Evolutionary conservation across 441 rosid genomes (phyloP), one percentile per base, ranked within the genome.

Genomic region (Populus tomentosa): DNA sequence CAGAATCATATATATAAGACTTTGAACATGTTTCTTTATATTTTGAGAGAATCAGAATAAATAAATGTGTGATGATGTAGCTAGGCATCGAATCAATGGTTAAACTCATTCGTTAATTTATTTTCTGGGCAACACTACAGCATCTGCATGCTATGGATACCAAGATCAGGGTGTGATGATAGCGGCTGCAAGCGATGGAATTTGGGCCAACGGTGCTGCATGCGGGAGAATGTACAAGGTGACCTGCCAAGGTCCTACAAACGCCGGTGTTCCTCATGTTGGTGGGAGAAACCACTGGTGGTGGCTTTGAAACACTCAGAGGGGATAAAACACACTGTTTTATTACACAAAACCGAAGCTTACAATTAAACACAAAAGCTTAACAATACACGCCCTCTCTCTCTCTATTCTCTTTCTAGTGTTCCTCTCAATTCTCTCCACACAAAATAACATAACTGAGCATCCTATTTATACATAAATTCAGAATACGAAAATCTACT

Each of bases 111-210:
- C 5, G 3, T 32, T 36, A 5, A 16, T 20, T 69, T 38, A 1
- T 33, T 5, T 18, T 8, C 3, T 36, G 35, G 50, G 30, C 14
- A 20, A 40, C 50, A 50, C 23, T n/a, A 30, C 71, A 84, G 82
- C 86, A 1, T 81, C 81, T 2, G 80, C 84, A 5, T 84, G 86
- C 79, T 75, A 69, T 14, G 73, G 81, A 18, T 35, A 1, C 11
- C 30, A 79, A 40, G 72, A 68, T 46, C 61, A 75, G 14, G 87
- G 85, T 10, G 80, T 75, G 42, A 79, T 84, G 83, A 70, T 82
- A 8, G 83, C 81, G 0, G 80, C 80, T 1, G 82, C 72, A 8
- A 78, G 83, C 46, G 79, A 72, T 5, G 32, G 32, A 4, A 8
- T 81, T 32, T 81, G 78, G 78, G 5, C 65, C 18, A 68, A 74